phyloP scores from a whole-genome alignment of 768 basidiomycete genomes.

The Lactarius hengduanensis region DNA sequence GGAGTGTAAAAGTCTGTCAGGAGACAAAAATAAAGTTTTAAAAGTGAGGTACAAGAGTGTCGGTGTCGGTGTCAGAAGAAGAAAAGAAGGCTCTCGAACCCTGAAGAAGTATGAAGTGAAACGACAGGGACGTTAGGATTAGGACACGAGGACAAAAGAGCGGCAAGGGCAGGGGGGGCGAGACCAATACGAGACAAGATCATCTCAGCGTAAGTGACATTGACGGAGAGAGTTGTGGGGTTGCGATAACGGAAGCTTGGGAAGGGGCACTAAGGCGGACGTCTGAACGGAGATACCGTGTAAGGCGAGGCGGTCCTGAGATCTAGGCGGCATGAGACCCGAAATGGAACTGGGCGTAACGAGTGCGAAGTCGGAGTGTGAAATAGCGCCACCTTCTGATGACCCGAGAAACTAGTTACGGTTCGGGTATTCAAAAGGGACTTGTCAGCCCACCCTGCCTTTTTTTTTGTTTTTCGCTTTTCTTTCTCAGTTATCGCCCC shows the following conservation, averaged over 20 bases:
- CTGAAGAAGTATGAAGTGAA: neutral
- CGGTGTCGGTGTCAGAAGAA: neutral
- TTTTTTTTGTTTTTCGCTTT: slow-evolving; percentile 3
- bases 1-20: neutral
- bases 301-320: slow-evolving; percentile 2
- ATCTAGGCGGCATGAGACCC: slow-evolving; percentile 19
- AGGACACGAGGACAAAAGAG: slow-evolving; percentile 16
- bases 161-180: neutral
- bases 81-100: slow-evolving; percentile 2
- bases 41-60: slow-evolving; percentile 6
- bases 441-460: slow-evolving; percentile 23
- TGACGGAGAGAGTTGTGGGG: slow-evolving; percentile 13
- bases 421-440: slow-evolving; percentile 5
- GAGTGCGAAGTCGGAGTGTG: slow-evolving; percentile 19
- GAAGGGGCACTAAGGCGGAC: slow-evolving; percentile 11
- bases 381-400: slow-evolving; percentile 28
- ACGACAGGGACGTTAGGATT: neutral
- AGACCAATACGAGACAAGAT: slow-evolving; percentile 8
- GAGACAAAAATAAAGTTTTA: slow-evolving; percentile 18
- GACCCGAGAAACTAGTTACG: slow-evolving; percentile 1
- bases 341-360: slow-evolving; percentile 17
- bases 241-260: slow-evolving; percentile 24
- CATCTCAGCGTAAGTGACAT: neutral
- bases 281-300: slow-evolving; percentile 22
- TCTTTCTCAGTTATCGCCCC: slow-evolving; percentile 12